phyloP scores from a whole-genome alignment of 805 yeast genomes.

The Schizosaccharomyces octosporus region DNA sequence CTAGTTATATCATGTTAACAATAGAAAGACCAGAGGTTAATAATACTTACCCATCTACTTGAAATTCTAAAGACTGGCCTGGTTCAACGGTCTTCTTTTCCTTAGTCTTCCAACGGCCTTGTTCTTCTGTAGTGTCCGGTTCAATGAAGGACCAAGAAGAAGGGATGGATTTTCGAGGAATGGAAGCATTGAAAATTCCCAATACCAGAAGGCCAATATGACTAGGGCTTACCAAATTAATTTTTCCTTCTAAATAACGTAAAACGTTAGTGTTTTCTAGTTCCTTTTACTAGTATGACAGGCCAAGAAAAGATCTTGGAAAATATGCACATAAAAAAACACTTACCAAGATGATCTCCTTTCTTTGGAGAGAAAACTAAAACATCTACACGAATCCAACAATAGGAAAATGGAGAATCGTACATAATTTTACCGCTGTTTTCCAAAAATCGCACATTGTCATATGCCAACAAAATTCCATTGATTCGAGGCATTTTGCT shows the following conservation, averaged over 20 bases:
- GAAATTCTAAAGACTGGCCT: background rate
- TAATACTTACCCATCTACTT: background rate
- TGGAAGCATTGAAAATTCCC: constrained; percentile 86
- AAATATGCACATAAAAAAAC: background rate
- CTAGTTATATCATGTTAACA: background rate
- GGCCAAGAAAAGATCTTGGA: background rate
- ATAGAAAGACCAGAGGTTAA: background rate
- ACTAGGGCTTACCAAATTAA: constrained; percentile 80
- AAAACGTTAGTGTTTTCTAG: background rate
- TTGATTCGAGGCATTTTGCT: constrained; percentile 30
- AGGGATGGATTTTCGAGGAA: constrained; percentile 71
- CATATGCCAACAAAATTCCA: constrained; percentile 70
- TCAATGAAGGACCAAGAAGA: constrained; percentile 64
- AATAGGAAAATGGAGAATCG: constrained; percentile 67
- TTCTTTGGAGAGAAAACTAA: constrained; percentile 72
- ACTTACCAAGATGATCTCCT: constrained; percentile 37
- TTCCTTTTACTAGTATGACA: too few relatives aligned
- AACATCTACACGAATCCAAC: constrained; percentile 67
- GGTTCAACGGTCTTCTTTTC: background rate
- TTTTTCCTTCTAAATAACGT: constrained; percentile 36
- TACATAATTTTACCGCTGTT: constrained; percentile 39
- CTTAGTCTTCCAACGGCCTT: background rate
- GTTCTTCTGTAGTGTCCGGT: constrained; percentile 20
- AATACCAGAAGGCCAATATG: constrained; percentile 78
- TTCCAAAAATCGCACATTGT: constrained; percentile 28